These are phyloP conservation scores for Eimeria maxima DNA, from an alignment of 169 alveolate genomes.

Conservation along the genomic window DNA sequence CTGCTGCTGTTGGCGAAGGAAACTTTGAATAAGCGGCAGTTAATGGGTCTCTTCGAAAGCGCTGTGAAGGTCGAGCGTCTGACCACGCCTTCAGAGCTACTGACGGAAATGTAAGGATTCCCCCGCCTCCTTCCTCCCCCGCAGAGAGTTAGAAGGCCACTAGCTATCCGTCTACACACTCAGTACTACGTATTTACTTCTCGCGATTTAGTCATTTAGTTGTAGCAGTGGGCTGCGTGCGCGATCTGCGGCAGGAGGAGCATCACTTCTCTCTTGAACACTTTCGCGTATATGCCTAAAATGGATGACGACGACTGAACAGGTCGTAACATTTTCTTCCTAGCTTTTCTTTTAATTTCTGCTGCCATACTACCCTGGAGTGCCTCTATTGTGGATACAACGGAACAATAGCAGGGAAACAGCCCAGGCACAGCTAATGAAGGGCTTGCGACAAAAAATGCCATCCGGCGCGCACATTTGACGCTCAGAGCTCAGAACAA, in stretches of 20 bases:
- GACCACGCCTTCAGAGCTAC: slow-evolving; percentile 70
- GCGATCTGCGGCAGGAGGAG: slow-evolving; percentile 55
- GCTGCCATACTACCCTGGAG: background rate
- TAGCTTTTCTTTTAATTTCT: background rate
- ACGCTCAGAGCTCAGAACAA: background rate
- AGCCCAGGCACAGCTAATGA: background rate
- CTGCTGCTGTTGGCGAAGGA: slow-evolving; percentile 72
- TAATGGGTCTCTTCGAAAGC: slow-evolving; percentile 73
- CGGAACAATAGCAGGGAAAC: background rate
- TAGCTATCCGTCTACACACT: background rate
- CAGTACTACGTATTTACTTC: background rate
- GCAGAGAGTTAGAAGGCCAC: background rate
- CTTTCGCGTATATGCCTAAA: slow-evolving; percentile 81
- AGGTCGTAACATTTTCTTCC: background rate
- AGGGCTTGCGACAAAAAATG: background rate
- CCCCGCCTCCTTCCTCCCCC: background rate
- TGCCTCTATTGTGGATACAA: background rate
- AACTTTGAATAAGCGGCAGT: slow-evolving; percentile 78
- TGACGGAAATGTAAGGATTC: slow-evolving; percentile 74
- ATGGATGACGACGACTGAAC: slow-evolving; percentile 73
- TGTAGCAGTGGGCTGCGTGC: background rate
- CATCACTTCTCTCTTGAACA: slow-evolving; percentile 72
- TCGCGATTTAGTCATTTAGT: background rate
- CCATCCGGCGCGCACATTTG: background rate
- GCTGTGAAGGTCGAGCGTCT: slow-evolving; percentile 76